Conservation (phyloP, 1,139 yeast genomes). For the Hyphopichia wangnamkhiaoensis region DNA sequence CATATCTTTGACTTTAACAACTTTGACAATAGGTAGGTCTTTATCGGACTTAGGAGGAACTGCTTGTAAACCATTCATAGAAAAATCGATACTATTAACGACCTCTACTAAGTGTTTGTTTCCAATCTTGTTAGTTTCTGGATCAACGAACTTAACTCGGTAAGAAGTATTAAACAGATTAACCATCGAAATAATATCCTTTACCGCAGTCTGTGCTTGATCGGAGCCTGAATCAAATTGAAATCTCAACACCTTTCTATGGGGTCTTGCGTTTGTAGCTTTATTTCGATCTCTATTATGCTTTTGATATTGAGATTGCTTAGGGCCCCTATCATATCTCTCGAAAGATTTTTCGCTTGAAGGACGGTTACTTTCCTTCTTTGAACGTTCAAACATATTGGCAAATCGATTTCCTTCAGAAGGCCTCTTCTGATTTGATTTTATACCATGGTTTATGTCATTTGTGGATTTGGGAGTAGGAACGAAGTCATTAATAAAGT, state of each 20-base stretch:
- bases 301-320: too few species aligned
- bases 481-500: too few species aligned
- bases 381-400: slow-evolving; percentile 8
- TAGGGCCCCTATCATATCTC: too few species aligned
- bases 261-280: slow-evolving; percentile 1
- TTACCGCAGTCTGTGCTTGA: slow-evolving; percentile 31
- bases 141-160: slow-evolving; percentile 29
- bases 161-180: slow-evolving; percentile 20
- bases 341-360: too few species aligned
- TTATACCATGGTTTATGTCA: too few species aligned
- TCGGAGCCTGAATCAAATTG: slow-evolving; percentile 20
- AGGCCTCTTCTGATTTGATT: too few species aligned
- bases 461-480: too few species aligned
- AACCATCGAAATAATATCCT: slow-evolving; percentile 30
- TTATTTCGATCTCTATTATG: slow-evolving; percentile 1
- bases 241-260: slow-evolving; percentile 13
- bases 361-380: too few species aligned
- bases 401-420: slow-evolving; percentile 9
- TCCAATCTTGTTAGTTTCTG: slow-evolving; percentile 22
- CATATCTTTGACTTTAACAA: slow-evolving; percentile 33
- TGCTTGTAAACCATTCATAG: slow-evolving; percentile 29
- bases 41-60: slow-evolving; percentile 22
- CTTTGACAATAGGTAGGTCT: slow-evolving; percentile 30
- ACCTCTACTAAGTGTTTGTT: slow-evolving; percentile 28
- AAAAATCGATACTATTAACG: slow-evolving; percentile 31